Evolutionary conservation across 1,284 basidiomycete species (phyloP), one percentile per base, ranked within the genome.

Genomic region (Mycena citricolor): DNA sequence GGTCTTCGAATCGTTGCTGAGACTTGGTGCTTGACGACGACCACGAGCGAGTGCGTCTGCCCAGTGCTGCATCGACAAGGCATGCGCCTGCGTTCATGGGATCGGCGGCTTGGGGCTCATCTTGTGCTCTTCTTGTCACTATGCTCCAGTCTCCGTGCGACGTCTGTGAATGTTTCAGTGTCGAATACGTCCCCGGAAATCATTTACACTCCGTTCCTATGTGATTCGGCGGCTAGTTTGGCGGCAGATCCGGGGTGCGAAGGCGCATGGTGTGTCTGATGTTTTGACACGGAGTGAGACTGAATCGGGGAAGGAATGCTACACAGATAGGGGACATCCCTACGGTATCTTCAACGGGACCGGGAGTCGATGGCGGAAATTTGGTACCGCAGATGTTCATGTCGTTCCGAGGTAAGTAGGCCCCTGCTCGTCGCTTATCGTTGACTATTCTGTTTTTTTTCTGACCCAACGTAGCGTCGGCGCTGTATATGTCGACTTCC

Each of bases 371-470:
- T 34, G 61, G 66, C 11, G 65, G 58, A 20, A 59, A 67, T 44
- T 65, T 76, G 28, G 59, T 76, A 46, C 78, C 77, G 2, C 77
- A 80, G 46, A 62, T 79, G 62, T 80, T 78, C 53, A 57, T 80
- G 39, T 64, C 61, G 32, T 76, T 78, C 59, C 66, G 64, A 64
- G 77, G 78, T 76, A 54, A 36, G 61, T 55, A 16, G 6, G 30
- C 32, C 26, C 2, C 33, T 32, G 17, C 26, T 34, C 28, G 17
- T 29, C 14, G 22, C 29, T 11, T 21, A 24, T 38, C 22, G 2
- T 39, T 4, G 12, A 26, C 20, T 40, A 44, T 25, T 38, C 20
- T 42, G 21, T 20, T 36, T 20, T 25, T 44, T 12, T 16, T 48
- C 24, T 34, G 26, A 24, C 17, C 22, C 29, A 16, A 5, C 30